phyloP scores from a whole-genome alignment of 2,329 filamentous ascomycete species.

The Fusarium dimerum region DNA sequence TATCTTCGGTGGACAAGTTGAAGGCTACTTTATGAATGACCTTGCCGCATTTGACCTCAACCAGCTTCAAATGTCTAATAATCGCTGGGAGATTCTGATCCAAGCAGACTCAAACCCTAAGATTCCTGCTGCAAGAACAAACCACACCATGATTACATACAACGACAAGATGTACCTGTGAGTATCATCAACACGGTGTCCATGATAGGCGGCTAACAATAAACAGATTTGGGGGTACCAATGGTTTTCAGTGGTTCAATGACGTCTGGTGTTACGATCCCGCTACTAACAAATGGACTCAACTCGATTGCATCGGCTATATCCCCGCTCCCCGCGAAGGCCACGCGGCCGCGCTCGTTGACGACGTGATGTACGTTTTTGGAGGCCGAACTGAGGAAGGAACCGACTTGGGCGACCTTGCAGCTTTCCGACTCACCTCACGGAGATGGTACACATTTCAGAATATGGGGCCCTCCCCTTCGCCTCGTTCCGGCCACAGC shows the following conservation, averaged over 20 bases:
- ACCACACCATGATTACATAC: conserved; percentile 88
- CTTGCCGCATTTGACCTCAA: conserved; percentile 94
- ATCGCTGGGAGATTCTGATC: conserved; percentile 93
- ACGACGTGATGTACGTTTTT: conserved; percentile 99
- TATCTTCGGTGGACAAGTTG: conserved; percentile 96
- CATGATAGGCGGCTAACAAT: no score
- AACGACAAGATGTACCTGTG: conserved; percentile 94
- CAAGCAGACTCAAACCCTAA: conserved; percentile 54
- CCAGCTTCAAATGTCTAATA: conserved; percentile 84
- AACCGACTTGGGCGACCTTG: conserved; percentile 86
- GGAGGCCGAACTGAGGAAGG: conserved; percentile 94
- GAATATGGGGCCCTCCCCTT: conserved; percentile 97
- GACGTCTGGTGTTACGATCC: conserved; percentile 98
- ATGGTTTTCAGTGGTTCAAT: conserved; percentile 96
- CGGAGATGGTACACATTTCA: conserved; percentile 99
- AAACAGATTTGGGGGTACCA: conserved; percentile 89
- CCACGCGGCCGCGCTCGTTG: conserved; percentile 88
- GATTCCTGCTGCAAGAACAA: conserved; percentile 86
- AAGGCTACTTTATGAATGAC: conserved; percentile 98
- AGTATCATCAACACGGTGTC: conserved; percentile 40
- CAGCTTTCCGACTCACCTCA: conserved; percentile 73
- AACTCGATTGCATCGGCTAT: conserved; percentile 95
- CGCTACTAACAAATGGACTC: conserved; percentile 76
- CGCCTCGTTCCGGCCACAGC: conserved; percentile 89
- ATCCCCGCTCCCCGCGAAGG: conserved; percentile 93